phyloP scores from a whole-genome alignment of 257 asterid genomes.

The Anisodus acutangulus region DNA sequence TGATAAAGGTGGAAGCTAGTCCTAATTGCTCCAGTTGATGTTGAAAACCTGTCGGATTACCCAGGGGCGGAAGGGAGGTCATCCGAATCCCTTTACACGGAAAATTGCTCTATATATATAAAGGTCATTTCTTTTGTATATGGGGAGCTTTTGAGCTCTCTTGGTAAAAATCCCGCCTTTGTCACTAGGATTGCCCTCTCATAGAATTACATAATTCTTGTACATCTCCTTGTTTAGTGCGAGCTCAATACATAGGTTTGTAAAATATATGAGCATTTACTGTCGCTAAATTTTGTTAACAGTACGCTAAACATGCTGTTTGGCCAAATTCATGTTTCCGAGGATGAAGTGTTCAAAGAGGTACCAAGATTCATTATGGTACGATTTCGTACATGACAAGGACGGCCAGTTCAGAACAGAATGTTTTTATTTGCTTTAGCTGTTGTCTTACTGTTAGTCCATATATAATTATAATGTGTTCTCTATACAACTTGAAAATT shows the following conservation, averaged over 20 bases:
- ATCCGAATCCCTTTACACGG: not conserved
- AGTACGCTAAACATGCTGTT: not conserved
- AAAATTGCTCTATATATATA: not conserved
- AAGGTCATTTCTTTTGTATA: not conserved
- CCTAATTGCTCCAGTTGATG: constrained; percentile 60
- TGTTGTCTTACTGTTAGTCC: not conserved
- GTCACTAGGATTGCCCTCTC: not conserved
- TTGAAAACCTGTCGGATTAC: not conserved
- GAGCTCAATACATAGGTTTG: constrained; percentile 20
- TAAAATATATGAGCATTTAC: constrained; percentile 17
- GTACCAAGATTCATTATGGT: not conserved
- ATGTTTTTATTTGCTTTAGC: not conserved
- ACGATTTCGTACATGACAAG: not conserved
- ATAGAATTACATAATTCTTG: not conserved
- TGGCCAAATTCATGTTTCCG: not conserved
- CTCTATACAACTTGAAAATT: not conserved
- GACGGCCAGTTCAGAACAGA: not conserved
- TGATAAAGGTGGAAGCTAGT: constrained; percentile 73
- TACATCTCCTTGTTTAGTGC: not conserved
- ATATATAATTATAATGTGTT: not conserved
- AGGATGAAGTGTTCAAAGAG: not conserved
- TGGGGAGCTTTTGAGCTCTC: not conserved
- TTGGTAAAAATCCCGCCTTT: not conserved
- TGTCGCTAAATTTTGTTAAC: constrained; percentile 6
- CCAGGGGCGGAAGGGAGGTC: not conserved